phyloP scores from a whole-genome alignment of 495 filamentous ascomycete genomes.

The Hyaloscypha hepaticicola region DNA sequence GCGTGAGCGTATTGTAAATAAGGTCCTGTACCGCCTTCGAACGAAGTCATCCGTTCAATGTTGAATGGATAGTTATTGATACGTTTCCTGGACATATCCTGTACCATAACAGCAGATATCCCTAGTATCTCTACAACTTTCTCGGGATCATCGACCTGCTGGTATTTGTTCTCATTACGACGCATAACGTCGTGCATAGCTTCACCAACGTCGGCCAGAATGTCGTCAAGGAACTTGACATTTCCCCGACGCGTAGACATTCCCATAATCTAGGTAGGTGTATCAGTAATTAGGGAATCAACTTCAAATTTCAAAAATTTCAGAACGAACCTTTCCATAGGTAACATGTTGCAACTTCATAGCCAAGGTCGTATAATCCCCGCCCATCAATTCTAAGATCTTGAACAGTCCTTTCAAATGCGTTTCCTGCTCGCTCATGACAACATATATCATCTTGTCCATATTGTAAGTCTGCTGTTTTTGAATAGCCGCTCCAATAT shows the following conservation, averaged over 20 bases:
- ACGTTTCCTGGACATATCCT: slow-evolving; percentile 1
- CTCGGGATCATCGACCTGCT: background rate
- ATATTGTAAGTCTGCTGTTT: slow-evolving; percentile 6
- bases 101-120: slow-evolving; percentile 5
- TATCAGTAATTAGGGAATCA: slow-evolving; percentile 1
- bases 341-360: background rate
- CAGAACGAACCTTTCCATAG: background rate
- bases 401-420: slow-evolving; percentile 9
- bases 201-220: background rate
- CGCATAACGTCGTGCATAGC: slow-evolving; percentile 1
- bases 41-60: slow-evolving; percentile 2
- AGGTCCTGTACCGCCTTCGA: background rate
- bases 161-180: slow-evolving; percentile 5
- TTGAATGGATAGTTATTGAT: slow-evolving; percentile 2
- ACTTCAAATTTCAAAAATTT: background rate
- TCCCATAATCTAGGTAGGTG: background rate
- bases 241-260: background rate
- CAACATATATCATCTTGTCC: slow-evolving; percentile 9
- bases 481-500: slow-evolving; percentile 6
- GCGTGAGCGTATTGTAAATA: slow-evolving; percentile 3
- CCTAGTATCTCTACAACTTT: slow-evolving; percentile 2
- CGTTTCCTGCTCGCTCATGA: slow-evolving; percentile 3
- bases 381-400: slow-evolving; percentile 3
- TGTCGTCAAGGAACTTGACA: slow-evolving; percentile 4
- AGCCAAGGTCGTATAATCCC: slow-evolving; percentile 2